Evolutionary conservation across 148 eudicot genomes (phyloP).

Genomic region (Camellia sinensis): DNA sequence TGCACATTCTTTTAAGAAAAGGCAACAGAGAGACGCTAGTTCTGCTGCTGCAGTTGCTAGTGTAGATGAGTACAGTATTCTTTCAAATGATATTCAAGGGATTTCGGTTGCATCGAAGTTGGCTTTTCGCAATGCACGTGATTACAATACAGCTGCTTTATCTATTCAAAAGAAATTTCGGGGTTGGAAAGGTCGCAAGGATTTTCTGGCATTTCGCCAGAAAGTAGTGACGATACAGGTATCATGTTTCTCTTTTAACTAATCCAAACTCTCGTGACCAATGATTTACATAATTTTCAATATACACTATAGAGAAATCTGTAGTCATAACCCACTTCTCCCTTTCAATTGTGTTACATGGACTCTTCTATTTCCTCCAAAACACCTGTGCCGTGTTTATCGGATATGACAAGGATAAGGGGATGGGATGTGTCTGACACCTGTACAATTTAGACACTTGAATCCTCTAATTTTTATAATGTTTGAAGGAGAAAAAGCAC

Average conservation of each 20-base stretch:
- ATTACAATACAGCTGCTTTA: slow-evolving; percentile 68
- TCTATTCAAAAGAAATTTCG: slow-evolving; percentile 91
- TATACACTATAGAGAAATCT: too few species aligned
- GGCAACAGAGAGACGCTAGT: slow-evolving; percentile 53
- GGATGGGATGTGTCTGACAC: too few species aligned
- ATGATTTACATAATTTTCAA: too few species aligned
- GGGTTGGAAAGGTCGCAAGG: slow-evolving; percentile 84
- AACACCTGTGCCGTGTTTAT: too few species aligned
- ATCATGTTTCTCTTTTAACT: neutral
- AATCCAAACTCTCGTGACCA: neutral
- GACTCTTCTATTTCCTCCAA: too few species aligned
- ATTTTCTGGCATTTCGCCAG: slow-evolving; percentile 70
- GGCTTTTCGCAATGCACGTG: slow-evolving; percentile 61
- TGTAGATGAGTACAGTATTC: slow-evolving; percentile 53
- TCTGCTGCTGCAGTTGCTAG: slow-evolving; percentile 19
- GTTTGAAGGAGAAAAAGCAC: too few species aligned
- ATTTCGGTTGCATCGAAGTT: slow-evolving; percentile 77
- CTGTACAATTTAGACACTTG: too few species aligned
- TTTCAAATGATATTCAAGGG: slow-evolving; percentile 50
- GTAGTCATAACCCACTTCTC: neutral
- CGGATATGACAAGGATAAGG: too few species aligned
- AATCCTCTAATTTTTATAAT: too few species aligned
- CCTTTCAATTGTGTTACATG: too few species aligned
- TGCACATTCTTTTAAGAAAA: slow-evolving; percentile 87
- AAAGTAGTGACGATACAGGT: slow-evolving; percentile 99